Evolutionary conservation across 1,284 basidiomycete species (phyloP).

Genomic region (Laetiporus sulphureus): DNA sequence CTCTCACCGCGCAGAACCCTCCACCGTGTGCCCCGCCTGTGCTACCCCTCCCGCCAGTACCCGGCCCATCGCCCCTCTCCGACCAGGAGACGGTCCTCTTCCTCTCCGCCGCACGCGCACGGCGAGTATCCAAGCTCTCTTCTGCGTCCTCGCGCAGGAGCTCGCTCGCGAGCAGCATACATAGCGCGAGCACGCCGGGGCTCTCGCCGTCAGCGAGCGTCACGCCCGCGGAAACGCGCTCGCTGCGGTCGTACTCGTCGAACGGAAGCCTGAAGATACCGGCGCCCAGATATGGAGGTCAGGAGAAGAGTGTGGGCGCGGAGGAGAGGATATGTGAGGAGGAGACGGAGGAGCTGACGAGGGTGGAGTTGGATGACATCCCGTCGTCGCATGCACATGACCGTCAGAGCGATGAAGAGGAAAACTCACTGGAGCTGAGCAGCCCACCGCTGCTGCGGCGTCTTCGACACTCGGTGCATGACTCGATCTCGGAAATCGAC

Average conservation of each 20-base stretch:
- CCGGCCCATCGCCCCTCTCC: conserved; percentile 42
- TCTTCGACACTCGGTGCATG: conserved; percentile 8
- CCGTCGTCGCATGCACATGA: too few relatives aligned
- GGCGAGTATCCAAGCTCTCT: conserved; percentile 29
- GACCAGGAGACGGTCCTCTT: conserved; percentile 39
- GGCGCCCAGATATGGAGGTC: too few relatives aligned
- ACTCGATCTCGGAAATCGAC: conserved; percentile 33
- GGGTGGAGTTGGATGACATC: too few relatives aligned
- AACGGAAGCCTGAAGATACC: too few relatives aligned
- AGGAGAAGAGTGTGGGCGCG: too few relatives aligned
- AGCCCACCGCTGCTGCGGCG: conserved; percentile 10
- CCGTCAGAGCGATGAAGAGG: conserved; percentile 20
- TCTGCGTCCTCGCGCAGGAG: conserved; percentile 26
- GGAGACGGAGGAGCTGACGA: too few relatives aligned
- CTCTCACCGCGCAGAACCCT: conserved; percentile 29
- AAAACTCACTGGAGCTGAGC: conserved; percentile 17
- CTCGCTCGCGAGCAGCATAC: conserved; percentile 22
- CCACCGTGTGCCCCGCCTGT: conserved; percentile 41
- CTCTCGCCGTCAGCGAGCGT: conserved; percentile 14
- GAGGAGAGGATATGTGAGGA: too few relatives aligned
- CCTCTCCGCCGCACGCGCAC: conserved; percentile 30
- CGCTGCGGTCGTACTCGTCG: conserved; percentile 25
- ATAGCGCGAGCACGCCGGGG: conserved; percentile 14
- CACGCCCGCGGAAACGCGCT: conserved; percentile 20
- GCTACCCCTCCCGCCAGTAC: conserved; percentile 43